phyloP scores from a whole-genome alignment of 1,284 basidiomycete species.

The Kwoniella shivajii region DNA sequence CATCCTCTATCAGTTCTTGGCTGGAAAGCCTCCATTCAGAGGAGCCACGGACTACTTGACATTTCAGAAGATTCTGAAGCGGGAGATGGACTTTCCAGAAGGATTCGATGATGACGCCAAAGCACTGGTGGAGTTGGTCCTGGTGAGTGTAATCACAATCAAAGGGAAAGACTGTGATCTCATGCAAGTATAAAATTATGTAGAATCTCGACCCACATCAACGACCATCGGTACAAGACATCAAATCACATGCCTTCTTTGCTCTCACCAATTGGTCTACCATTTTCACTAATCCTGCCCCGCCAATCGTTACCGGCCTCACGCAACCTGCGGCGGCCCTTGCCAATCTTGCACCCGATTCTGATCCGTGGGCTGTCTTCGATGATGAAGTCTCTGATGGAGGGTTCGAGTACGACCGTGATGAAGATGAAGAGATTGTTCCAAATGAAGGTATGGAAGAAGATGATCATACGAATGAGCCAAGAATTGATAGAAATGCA shows the following conservation, averaged over 20 bases:
- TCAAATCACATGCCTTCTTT: conserved; percentile 79
- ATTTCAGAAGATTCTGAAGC: conserved; percentile 61
- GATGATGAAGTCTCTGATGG: conserved; percentile 46
- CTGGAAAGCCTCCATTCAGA: conserved; percentile 60
- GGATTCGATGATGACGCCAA: conserved; percentile 56
- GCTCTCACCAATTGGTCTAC: conserved; percentile 66
- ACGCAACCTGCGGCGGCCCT: conserved; percentile 31
- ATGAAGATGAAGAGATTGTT: conserved; percentile 7
- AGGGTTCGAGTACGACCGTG: conserved; percentile 36
- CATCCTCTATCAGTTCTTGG: conserved; percentile 60
- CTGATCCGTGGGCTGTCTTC: conserved; percentile 49
- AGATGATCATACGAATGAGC: conserved; percentile 14
- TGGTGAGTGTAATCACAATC: conserved; percentile 41
- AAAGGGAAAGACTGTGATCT: background rate
- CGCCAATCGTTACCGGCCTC: conserved; percentile 54
- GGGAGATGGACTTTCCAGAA: conserved; percentile 57
- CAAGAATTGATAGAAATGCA: conserved; percentile 34
- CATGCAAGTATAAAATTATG: background rate
- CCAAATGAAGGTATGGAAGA: background rate
- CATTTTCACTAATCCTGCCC: conserved; percentile 66
- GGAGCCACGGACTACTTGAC: conserved; percentile 62
- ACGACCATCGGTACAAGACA: conserved; percentile 62
- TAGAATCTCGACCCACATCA: conserved; percentile 64
- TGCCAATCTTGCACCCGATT: conserved; percentile 26
- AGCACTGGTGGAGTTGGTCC: conserved; percentile 55